Conservation (phyloP, 768 basidiomycete species). For the Collybia mongolica region DNA sequence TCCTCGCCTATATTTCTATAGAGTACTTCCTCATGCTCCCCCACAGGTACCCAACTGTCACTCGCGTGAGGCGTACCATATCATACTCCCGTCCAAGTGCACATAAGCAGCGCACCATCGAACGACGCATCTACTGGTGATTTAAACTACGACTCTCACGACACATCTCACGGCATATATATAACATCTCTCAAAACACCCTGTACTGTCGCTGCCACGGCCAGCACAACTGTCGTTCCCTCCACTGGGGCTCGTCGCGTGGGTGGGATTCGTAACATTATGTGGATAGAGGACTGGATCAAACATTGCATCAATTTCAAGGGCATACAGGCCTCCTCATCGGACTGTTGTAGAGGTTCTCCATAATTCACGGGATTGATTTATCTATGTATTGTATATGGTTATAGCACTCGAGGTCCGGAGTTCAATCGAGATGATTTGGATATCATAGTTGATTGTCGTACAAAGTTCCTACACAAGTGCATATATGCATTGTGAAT, state of each 20-base stretch:
- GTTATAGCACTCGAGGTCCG: too few species aligned
- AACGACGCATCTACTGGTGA: constrained; percentile 79
- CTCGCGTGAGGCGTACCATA: constrained; percentile 73
- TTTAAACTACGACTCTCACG: not conserved
- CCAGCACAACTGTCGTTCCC: not conserved
- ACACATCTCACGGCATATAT: not conserved
- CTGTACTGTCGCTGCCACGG: not conserved
- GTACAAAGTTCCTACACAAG: too few species aligned
- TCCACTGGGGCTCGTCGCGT: not conserved
- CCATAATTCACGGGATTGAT: too few species aligned
- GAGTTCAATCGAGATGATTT: too few species aligned
- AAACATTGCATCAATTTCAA: not conserved
- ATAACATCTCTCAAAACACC: not conserved
- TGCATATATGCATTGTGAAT: too few species aligned
- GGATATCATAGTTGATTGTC: too few species aligned
- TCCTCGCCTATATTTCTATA: not conserved
- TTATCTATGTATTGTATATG: too few species aligned
- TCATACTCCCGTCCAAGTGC: constrained; percentile 51
- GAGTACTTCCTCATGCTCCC: too few species aligned
- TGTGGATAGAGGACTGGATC: not conserved
- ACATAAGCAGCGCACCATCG: constrained; percentile 52
- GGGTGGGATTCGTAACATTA: not conserved
- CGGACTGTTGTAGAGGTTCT: too few species aligned
- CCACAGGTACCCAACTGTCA: constrained; percentile 71
- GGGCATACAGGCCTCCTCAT: not conserved